Percentiles rank a stretch among this genome's conserved stretches.
Evolutionary conservation across 2,329 filamentous ascomycete genomes (phyloP).

Genomic region (Aspergillus thermomutatus): DNA sequence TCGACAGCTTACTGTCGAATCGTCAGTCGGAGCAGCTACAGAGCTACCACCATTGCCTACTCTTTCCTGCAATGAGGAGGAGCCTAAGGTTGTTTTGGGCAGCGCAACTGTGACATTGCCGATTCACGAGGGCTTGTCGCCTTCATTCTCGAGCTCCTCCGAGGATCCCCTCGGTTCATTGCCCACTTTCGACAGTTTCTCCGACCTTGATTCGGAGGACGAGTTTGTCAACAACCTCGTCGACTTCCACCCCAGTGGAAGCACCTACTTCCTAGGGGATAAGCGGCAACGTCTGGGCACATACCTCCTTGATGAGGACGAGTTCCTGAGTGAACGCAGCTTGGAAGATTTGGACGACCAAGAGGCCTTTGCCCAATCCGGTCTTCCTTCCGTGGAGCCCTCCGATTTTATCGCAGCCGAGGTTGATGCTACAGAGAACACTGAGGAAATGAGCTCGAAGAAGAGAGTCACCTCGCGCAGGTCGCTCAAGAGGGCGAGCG

Average conservation of each 20-base stretch:
- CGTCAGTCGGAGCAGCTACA: constrained; percentile 46
- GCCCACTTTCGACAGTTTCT: constrained; percentile 77
- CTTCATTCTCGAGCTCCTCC: constrained; percentile 39
- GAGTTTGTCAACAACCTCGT: constrained; percentile 75
- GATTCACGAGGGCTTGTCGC: constrained; percentile 35
- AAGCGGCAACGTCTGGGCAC: constrained; percentile 73
- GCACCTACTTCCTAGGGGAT: constrained; percentile 58
- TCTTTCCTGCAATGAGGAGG: constrained; percentile 49
- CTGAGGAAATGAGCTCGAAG: constrained; percentile 46
- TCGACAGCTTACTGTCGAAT: constrained; percentile 74
- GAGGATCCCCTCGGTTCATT: constrained; percentile 58
- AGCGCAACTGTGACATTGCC: constrained; percentile 36
- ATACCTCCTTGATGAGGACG: constrained; percentile 71
- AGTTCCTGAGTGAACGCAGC: constrained; percentile 72
- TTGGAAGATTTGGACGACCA: constrained; percentile 73
- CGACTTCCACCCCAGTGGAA: constrained; percentile 60
- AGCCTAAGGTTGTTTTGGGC: constrained; percentile 35
- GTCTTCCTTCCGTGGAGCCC: constrained; percentile 61
- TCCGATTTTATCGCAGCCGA: constrained; percentile 29
- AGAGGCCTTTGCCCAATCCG: constrained; percentile 53
- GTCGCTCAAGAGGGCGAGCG: constrained; percentile 28
- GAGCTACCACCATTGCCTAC: constrained; percentile 60
- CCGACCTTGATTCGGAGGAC: constrained; percentile 87
- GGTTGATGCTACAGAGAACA: constrained; percentile 42
- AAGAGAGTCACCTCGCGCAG: constrained; percentile 44